phyloP scores from a whole-genome alignment of 495 filamentous ascomycete species.

The Ascobolus immersus region DNA sequence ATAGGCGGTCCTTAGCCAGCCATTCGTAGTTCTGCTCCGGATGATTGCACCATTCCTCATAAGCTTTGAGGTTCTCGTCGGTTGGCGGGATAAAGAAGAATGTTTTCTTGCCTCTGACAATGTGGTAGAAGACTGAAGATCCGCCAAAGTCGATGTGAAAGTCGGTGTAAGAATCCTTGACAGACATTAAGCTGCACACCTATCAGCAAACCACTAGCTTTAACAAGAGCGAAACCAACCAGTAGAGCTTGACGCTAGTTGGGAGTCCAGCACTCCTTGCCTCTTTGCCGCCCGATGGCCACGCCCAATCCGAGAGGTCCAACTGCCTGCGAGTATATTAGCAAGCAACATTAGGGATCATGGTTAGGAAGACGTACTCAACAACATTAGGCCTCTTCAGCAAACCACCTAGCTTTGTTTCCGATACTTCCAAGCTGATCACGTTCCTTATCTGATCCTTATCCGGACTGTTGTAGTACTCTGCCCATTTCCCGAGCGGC shows the following conservation, averaged over 20 bases:
- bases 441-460: slow-evolving; percentile 45
- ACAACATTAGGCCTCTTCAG: slow-evolving; percentile 46
- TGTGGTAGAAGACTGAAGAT: slow-evolving; percentile 56
- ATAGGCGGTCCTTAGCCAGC: slow-evolving; percentile 22
- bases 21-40: slow-evolving; percentile 47
- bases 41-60: slow-evolving; percentile 53
- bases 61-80: slow-evolving; percentile 47
- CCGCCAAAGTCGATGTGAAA: slow-evolving; percentile 65
- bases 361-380: slow-evolving; percentile 21
- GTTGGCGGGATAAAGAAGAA: slow-evolving; percentile 60
- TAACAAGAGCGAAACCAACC: neutral
- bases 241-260: slow-evolving; percentile 15
- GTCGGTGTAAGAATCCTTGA: slow-evolving; percentile 54
- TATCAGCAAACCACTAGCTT: neutral
- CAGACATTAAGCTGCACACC: slow-evolving; percentile 39
- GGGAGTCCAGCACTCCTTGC: slow-evolving; percentile 31
- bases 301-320: slow-evolving; percentile 47
- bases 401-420: slow-evolving; percentile 36
- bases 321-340: slow-evolving; percentile 5
- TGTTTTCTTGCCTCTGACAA: slow-evolving; percentile 48
- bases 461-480: slow-evolving; percentile 45
- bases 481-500: slow-evolving; percentile 47
- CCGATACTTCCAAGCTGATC: slow-evolving; percentile 51
- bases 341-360: slow-evolving; percentile 13
- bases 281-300: slow-evolving; percentile 35